phyloP scores from a whole-genome alignment of 805 yeast genomes.

The Ascoidea tarda region DNA sequence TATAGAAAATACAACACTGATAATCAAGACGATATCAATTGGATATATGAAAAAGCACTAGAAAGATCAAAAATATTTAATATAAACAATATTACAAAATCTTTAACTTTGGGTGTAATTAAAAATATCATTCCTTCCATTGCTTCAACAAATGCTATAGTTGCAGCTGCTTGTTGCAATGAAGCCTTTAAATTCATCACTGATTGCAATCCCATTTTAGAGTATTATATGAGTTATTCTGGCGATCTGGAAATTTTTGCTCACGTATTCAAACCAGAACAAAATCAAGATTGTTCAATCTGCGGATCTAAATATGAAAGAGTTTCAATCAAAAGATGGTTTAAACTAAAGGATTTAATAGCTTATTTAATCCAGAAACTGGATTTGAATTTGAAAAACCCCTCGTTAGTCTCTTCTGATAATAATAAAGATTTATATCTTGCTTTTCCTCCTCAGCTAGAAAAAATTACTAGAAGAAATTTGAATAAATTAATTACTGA shows the following conservation, averaged over 20 bases:
- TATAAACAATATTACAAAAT: slow-evolving; percentile 63
- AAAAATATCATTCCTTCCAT: slow-evolving; percentile 89
- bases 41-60: slow-evolving; percentile 41
- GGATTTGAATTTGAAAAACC: background rate
- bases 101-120: slow-evolving; percentile 72
- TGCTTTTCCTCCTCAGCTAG: background rate
- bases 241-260: slow-evolving; percentile 74
- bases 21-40: slow-evolving; percentile 44
- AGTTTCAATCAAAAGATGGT: too few relatives aligned
- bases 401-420: background rate
- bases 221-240: slow-evolving; percentile 76
- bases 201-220: slow-evolving; percentile 47
- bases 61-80: slow-evolving; percentile 48
- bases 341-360: background rate
- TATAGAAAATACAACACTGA: slow-evolving; percentile 51
- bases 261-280: slow-evolving; percentile 52
- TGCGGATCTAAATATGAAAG: slow-evolving; percentile 35
- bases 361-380: too few relatives aligned
- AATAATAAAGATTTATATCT: background rate
- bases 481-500: background rate
- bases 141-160: slow-evolving; percentile 85
- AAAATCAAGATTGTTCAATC: slow-evolving; percentile 53
- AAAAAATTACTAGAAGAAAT: background rate
- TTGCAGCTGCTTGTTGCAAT: slow-evolving; percentile 81
- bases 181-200: slow-evolving; percentile 75